Evolutionary conservation across 1,139 yeast genomes (phyloP).

Genomic region (Arxiozyma slooffiae): DNA sequence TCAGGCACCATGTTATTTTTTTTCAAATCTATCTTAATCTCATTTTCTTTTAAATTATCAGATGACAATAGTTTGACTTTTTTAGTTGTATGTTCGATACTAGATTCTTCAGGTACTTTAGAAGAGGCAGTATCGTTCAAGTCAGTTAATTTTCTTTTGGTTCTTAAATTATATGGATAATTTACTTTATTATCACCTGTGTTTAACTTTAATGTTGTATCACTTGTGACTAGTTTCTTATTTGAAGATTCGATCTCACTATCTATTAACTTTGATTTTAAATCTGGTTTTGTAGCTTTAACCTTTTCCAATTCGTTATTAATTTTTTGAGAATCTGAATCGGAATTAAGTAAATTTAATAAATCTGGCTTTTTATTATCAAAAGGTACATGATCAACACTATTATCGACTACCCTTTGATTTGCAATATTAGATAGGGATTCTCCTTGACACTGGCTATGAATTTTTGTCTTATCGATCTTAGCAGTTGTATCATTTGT

Average conservation of each 20-base stretch:
- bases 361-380: not conserved
- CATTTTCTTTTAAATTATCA: not conserved
- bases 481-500: not conserved
- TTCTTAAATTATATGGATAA: slow-evolving; percentile 1
- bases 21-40: not conserved
- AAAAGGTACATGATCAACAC: not conserved
- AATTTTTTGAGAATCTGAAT: not conserved
- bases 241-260: not conserved
- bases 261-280: not conserved
- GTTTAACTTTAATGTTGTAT: not conserved
- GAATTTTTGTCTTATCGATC: not conserved
- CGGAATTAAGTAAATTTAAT: not conserved
- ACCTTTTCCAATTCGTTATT: not conserved
- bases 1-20: too few relatives aligned
- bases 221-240: not conserved
- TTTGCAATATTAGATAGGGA: not conserved
- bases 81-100: not conserved
- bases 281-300: not conserved
- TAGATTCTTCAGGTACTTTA: not conserved
- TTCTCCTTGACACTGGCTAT: not conserved
- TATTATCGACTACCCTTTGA: not conserved
- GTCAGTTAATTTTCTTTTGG: not conserved
- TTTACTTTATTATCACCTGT: not conserved
- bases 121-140: not conserved
- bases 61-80: not conserved